Evolutionary conservation across 805 yeast species (phyloP), one percentile per base, ranked within the genome.

Genomic region (Alloascoidea africana): DNA sequence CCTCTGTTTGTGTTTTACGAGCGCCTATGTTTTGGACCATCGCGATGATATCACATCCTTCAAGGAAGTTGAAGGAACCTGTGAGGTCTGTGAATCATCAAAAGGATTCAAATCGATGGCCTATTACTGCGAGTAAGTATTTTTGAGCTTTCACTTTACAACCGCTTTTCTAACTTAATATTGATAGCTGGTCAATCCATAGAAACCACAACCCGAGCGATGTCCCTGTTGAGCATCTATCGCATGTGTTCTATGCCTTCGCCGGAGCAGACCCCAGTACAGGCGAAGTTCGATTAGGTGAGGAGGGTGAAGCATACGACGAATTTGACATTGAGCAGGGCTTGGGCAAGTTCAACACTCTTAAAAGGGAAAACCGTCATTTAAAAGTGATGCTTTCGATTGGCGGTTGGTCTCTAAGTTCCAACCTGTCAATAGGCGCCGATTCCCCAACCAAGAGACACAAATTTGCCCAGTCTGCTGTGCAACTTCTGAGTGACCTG

Each of bases 241-340:
- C 94, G 14, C 81, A 83, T 44, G 53, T 91, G 1, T 76, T 76
- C 48, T 91, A 81, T 54, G 81, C 96, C 0, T 89, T 89, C 54
- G 63, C 82, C 36, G 59, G 68, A 23, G 65, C 86, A 3, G 70
- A 76, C 44, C 47, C 62, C 1, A 48, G 50, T 0, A 56, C 76
- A 0, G 87, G 93, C 0, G 55, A 50, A 2, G 62, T 83, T 2
- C 48, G 50, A 13, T 62, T 73, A 17, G 60, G 73, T 4, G 94
- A 86, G 49, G 53, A 61, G 4, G 73, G 80, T 76, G 72, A 84
- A 1, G 95, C 83, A 46, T 43, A 64, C 1, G 65, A 68, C 17
- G 33, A 8, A n/a, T 17, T 11, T 14, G 48, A 45, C 13, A 13
- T 5, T 36, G 18, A 17, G n/a, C 4, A 18, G 15, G 14, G 14